Percentiles rank a stretch among this genome's conserved stretches.
Evolutionary conservation across 495 filamentous ascomycete species (phyloP).

Genomic region (Cryomyces minteri): DNA sequence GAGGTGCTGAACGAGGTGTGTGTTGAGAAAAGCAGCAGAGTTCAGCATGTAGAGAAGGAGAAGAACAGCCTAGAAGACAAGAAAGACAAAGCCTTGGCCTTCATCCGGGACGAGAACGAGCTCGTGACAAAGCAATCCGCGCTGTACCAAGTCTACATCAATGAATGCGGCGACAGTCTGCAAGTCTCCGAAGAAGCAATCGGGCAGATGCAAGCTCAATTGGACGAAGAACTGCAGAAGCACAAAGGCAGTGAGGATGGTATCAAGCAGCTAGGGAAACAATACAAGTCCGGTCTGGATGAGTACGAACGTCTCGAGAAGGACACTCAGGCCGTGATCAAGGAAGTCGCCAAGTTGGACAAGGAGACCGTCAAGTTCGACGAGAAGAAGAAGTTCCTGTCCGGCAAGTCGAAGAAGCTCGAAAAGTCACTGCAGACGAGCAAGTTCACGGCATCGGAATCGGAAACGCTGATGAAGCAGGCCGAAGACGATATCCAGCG

Average conservation of each 20-base stretch:
- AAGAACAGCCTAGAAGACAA: conserved; percentile 82
- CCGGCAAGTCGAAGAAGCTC: conserved; percentile 79
- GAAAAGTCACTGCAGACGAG: conserved; percentile 68
- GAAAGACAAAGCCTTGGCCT: conserved; percentile 84
- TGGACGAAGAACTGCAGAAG: conserved; percentile 79
- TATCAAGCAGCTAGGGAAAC: conserved; percentile 76
- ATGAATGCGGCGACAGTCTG: conserved; percentile 73
- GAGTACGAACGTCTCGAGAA: conserved; percentile 74
- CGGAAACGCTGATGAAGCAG: conserved; percentile 58
- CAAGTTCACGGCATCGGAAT: conserved; percentile 51
- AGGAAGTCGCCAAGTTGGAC: conserved; percentile 82
- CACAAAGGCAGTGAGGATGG: conserved; percentile 79
- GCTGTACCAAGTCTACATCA: conserved; percentile 78
- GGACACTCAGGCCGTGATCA: conserved; percentile 55
- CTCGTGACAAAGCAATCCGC: conserved; percentile 71
- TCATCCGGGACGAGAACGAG: conserved; percentile 84
- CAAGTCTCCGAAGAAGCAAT: conserved; percentile 82
- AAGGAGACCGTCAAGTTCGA: conserved; percentile 95
- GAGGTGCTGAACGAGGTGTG: conserved; percentile 90
- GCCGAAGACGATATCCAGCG: conserved; percentile 59
- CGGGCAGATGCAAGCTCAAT: conserved; percentile 67
- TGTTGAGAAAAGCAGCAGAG: conserved; percentile 78
- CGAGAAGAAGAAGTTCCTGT: conserved; percentile 87
- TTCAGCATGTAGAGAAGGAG: conserved; percentile 97
- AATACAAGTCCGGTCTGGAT: conserved; percentile 61